A percentile compares a stretch with the other conserved stretches of the same genome.
These are phyloP conservation scores for Psilocybe subaeruginosa DNA, from an alignment of 768 basidiomycete genomes.

Conservation along the genomic window DNA sequence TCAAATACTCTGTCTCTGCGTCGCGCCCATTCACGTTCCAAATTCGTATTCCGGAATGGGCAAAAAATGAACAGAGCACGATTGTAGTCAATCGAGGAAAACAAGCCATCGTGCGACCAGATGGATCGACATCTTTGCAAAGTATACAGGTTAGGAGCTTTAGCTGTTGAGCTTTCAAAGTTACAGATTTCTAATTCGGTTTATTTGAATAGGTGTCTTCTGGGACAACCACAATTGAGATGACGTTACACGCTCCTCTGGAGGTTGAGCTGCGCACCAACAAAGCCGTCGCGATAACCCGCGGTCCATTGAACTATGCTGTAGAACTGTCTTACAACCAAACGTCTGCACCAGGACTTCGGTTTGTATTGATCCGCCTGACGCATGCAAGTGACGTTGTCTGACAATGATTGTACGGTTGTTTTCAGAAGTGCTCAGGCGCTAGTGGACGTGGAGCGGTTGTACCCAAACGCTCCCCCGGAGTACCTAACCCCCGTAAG, in stretches of 20 bases:
- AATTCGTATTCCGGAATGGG: slow-evolving; percentile 42
- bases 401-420: neutral
- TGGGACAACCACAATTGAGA: slow-evolving; percentile 31
- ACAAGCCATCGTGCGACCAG: slow-evolving; percentile 23
- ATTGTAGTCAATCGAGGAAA: slow-evolving; percentile 33
- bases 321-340: slow-evolving; percentile 37
- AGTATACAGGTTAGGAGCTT: slow-evolving; percentile 26
- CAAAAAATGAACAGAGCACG: slow-evolving; percentile 36
- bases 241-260: slow-evolving; percentile 36
- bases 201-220: slow-evolving; percentile 12
- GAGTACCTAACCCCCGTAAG: slow-evolving; percentile 39
- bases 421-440: slow-evolving; percentile 39
- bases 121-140: slow-evolving; percentile 33
- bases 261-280: slow-evolving; percentile 36
- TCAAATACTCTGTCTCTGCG: slow-evolving; percentile 38
- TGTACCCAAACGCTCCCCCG: slow-evolving; percentile 40
- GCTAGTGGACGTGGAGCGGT: slow-evolving; percentile 31
- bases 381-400: neutral
- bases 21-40: slow-evolving; percentile 36
- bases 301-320: slow-evolving; percentile 41
- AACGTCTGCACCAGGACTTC: slow-evolving; percentile 34
- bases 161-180: neutral
- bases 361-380: slow-evolving; percentile 22
- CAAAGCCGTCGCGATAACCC: slow-evolving; percentile 38
- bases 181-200: slow-evolving; percentile 1